Evolutionary conservation across 768 basidiomycete genomes (phyloP).

Genomic region (Tulasnella calospora): DNA sequence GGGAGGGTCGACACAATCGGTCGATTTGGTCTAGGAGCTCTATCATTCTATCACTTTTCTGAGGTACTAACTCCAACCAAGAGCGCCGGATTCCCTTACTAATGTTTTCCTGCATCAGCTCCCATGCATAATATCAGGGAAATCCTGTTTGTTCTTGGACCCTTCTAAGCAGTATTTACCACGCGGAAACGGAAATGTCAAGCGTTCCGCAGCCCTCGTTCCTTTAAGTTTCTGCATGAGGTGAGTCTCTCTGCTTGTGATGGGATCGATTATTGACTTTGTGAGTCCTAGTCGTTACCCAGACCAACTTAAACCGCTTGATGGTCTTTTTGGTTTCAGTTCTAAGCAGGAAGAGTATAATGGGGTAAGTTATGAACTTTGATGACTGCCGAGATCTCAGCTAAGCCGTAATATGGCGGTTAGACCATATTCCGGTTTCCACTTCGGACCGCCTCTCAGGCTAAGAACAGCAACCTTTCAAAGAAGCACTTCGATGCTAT

Average conservation of each 20-base stretch:
- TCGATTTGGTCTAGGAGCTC: constrained; percentile 18
- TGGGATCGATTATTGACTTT: neutral
- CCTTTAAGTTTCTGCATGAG: neutral
- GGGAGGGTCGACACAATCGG: neutral
- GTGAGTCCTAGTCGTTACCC: constrained; percentile 39
- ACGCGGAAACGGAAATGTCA: neutral
- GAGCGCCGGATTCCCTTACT: neutral
- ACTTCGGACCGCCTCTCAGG: constrained; percentile 37
- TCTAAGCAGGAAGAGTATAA: constrained; percentile 35
- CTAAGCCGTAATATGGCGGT: neutral
- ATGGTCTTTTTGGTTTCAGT: constrained; percentile 45
- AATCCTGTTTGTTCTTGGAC: constrained; percentile 42
- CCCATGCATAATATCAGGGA: constrained; percentile 38
- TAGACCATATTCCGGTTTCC: constrained; percentile 50
- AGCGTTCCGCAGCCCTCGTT: neutral
- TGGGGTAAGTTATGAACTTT: constrained; percentile 39
- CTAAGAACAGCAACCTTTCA: neutral
- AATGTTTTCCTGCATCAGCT: constrained; percentile 27
- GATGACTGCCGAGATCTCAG: constrained; percentile 12
- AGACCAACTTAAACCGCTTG: constrained; percentile 41
- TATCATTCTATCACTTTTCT: constrained; percentile 18
- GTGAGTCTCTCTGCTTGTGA: neutral
- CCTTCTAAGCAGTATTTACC: constrained; percentile 46
- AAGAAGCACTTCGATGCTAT: neutral
- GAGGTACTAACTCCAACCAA: neutral